These are phyloP conservation scores for Chloranthus sessilifolius DNA, from an alignment of 164 flowering plant genomes.

Conservation along the genomic window DNA sequence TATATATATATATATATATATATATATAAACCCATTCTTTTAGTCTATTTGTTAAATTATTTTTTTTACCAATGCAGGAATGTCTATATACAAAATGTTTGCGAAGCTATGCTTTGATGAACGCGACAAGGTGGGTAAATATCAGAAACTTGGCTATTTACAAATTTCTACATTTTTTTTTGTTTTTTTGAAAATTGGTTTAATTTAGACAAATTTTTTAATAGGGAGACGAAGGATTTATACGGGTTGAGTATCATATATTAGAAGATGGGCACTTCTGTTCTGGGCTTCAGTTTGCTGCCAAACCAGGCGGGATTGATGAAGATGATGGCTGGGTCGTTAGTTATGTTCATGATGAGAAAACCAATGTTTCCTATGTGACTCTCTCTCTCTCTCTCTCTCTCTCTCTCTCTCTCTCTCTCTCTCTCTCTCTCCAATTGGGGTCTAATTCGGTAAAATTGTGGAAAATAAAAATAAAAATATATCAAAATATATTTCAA, in stretches of 20 bases:
- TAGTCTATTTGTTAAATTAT: background rate
- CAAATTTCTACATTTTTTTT: background rate
- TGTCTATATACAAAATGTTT: slow-evolving; percentile 6
- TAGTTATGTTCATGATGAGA: slow-evolving; percentile 21
- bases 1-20: no score
- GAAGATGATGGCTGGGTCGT: slow-evolving; percentile 32
- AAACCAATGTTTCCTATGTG: slow-evolving; percentile 17
- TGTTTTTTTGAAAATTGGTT: background rate
- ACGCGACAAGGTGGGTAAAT: background rate
- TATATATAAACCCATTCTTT: no score
- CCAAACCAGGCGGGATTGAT: slow-evolving; percentile 9
- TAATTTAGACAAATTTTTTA: background rate
- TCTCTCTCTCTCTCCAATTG: no score
- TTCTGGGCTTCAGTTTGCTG: slow-evolving; percentile 11
- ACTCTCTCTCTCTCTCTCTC: background rate
- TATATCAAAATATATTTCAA: no score
- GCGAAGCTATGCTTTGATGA: slow-evolving; percentile 11
- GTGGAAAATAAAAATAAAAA: no score
- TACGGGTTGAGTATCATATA: slow-evolving; percentile 15
- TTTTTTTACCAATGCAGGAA: slow-evolving; percentile 1
- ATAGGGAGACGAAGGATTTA: slow-evolving; percentile 6
- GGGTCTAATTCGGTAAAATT: no score
- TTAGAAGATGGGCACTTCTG: slow-evolving; percentile 7
- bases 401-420: background rate
- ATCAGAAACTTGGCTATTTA: no score